Percentiles rank a stretch among this genome's conserved stretches.
These are phyloP conservation scores for Erodium maritimum DNA, from an alignment of 345 rosid genomes.

Conservation along the genomic window DNA sequence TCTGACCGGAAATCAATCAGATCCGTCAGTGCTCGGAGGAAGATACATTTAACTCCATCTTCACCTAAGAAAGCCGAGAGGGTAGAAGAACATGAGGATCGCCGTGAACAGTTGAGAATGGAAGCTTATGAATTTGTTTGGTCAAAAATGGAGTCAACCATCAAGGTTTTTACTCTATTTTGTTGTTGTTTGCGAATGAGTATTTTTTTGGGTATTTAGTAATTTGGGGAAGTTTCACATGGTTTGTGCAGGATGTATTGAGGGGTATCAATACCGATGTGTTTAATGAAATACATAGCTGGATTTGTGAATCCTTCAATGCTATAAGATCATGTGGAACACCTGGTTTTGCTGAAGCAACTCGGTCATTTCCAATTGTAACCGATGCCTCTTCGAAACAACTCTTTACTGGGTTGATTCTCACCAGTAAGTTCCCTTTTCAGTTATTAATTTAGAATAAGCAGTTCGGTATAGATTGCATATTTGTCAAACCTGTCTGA, in stretches of 20 bases:
- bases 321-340: conserved; percentile 31
- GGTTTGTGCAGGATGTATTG: conserved; percentile 50
- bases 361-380: conserved; percentile 47
- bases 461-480: not conserved
- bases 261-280: conserved; percentile 33
- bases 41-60: conserved; percentile 34
- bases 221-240: not conserved
- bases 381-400: conserved; percentile 49
- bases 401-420: conserved; percentile 58
- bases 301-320: conserved; percentile 60
- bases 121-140: conserved; percentile 58
- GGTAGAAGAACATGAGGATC: conserved; percentile 17
- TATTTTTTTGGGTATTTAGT: not conserved
- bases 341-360: conserved; percentile 34
- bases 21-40: conserved; percentile 32
- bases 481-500: no score
- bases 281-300: conserved; percentile 48
- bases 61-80: conserved; percentile 15
- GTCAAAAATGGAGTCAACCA: conserved; percentile 47
- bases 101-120: conserved; percentile 19
- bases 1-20: conserved; percentile 24
- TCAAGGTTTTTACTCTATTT: conserved; percentile 24
- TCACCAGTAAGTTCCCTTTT: conserved; percentile 58
- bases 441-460: not conserved
- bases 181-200: not conserved